Evolutionary conservation across 1,284 basidiomycete genomes (phyloP), one percentile per base, ranked within the genome.

Genomic region (Cutaneotrichosporon daszewskae): DNA sequence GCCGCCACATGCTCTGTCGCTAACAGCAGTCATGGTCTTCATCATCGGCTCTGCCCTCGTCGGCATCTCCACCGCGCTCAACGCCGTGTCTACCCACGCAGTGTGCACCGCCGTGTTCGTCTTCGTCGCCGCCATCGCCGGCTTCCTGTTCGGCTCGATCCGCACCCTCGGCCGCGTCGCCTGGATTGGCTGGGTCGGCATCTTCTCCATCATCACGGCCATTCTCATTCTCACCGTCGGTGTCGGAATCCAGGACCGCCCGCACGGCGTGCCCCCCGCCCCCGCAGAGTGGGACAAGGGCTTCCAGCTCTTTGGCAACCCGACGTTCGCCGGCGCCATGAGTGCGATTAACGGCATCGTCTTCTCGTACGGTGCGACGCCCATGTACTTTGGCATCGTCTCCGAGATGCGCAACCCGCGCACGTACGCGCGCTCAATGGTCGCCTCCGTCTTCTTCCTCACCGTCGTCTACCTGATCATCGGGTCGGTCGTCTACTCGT

Each of bases 221-320:
- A 60, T 72, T 45, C 40, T 72, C 43, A 65, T 61, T 17, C 55
- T 72, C 28, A 66, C 64, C 42, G 51, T 72, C 40, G 65, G 70
- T 14, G 69, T 72, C 34, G 68, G 62, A 14, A 57, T 68, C 2
- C 51, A 62, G 24, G 65, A 65, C 36, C 57, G 70, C 43, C 65
- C 65, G 16, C 19, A 28, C 27, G 36, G 18, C 31, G 29, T 26
- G 45, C 41, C 41, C 14, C 32, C 24, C 6, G 60, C 60, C 1
- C 66, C 68, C 19, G 18, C 27, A 11, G 46, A 55, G 0, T 70
- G 53, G 52, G 62, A 66, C 40, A 61, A 57, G 50, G 49, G 56
- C 18, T 41, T 64, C 50, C 27, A 47, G 25, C 49, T 61, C 32
- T 58, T 60, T 22, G 54, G 48, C 38, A 43, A 47, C 18, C 59